These are phyloP conservation scores for Starmerella apis DNA, from an alignment of 805 yeast species.

Conservation along the genomic window DNA sequence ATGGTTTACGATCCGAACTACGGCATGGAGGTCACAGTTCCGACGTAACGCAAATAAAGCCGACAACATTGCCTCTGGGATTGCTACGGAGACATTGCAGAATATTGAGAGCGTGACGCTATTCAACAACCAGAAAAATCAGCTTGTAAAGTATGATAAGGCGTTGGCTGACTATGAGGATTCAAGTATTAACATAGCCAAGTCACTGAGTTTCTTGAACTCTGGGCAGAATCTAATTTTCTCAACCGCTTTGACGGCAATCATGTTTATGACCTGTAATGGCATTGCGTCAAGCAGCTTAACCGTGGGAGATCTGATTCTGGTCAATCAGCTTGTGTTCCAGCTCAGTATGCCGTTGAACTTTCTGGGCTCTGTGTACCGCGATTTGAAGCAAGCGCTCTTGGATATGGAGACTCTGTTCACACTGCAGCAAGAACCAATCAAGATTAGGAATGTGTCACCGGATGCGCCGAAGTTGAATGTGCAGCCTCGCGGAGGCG, in stretches of 20 bases:
- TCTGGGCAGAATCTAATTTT: slow-evolving; percentile 71
- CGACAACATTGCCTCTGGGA: slow-evolving; percentile 90
- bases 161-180: slow-evolving; percentile 66
- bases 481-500: slow-evolving; percentile 50
- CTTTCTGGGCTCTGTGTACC: slow-evolving; percentile 87
- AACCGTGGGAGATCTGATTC: slow-evolving; percentile 88
- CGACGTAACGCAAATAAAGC: slow-evolving; percentile 84
- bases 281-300: slow-evolving; percentile 78
- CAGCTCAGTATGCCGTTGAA: slow-evolving; percentile 91
- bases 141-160: slow-evolving; percentile 65
- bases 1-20: slow-evolving; percentile 76
- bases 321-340: slow-evolving; percentile 90
- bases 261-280: slow-evolving; percentile 97
- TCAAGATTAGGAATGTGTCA: slow-evolving; percentile 52
- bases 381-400: slow-evolving; percentile 86
- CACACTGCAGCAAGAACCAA: slow-evolving; percentile 64
- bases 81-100: slow-evolving; percentile 85
- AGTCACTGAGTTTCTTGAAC: slow-evolving; percentile 61
- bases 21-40: slow-evolving; percentile 93
- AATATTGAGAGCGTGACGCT: slow-evolving; percentile 91
- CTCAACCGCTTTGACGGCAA: slow-evolving; percentile 81
- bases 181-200: slow-evolving; percentile 60
- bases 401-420: slow-evolving; percentile 94
- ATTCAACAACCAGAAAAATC: slow-evolving; percentile 80
- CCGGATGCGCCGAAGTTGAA: slow-evolving; percentile 48